Evolutionary conservation across 2,329 filamentous ascomycete genomes (phyloP).

Genomic region (Nothophaeocryptopus gaeumannii): DNA sequence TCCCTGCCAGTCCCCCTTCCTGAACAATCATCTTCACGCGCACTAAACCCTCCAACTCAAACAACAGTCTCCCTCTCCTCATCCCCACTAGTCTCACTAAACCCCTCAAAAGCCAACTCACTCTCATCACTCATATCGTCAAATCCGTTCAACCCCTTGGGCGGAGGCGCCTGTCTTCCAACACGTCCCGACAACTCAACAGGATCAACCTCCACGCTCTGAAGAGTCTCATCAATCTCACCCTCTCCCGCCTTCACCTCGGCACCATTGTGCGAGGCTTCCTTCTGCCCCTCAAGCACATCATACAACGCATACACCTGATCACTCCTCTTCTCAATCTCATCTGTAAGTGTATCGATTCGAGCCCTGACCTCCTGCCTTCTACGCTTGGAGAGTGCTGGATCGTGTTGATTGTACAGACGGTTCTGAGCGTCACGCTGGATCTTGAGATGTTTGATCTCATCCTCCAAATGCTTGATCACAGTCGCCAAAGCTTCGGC

Average conservation of each 20-base stretch:
- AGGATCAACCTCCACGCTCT: slow-evolving; percentile 42
- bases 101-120: slow-evolving; percentile 33
- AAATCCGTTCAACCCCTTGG: slow-evolving; percentile 18
- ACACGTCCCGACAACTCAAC: slow-evolving; percentile 32
- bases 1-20: background rate
- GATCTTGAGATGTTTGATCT: slow-evolving; percentile 72
- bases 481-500: slow-evolving; percentile 74
- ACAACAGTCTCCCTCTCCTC: slow-evolving; percentile 2
- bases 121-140: slow-evolving; percentile 30
- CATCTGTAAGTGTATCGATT: slow-evolving; percentile 60
- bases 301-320: slow-evolving; percentile 82
- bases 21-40: too few relatives aligned
- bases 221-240: slow-evolving; percentile 43
- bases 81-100: slow-evolving; percentile 30
- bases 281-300: slow-evolving; percentile 76
- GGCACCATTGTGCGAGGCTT: slow-evolving; percentile 61
- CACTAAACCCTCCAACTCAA: too few relatives aligned
- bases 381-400: slow-evolving; percentile 62
- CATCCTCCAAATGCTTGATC: slow-evolving; percentile 77
- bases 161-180: slow-evolving; percentile 17
- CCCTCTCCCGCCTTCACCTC: too few relatives aligned
- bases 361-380: slow-evolving; percentile 60
- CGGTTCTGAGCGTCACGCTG: slow-evolving; percentile 61
- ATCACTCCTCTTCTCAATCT: slow-evolving; percentile 70
- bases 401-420: slow-evolving; percentile 65